Base-by-base conservation (phyloP, 2,329 filamentous ascomycete species). In the Nothophaeocryptopus gaeumannii region DNA sequence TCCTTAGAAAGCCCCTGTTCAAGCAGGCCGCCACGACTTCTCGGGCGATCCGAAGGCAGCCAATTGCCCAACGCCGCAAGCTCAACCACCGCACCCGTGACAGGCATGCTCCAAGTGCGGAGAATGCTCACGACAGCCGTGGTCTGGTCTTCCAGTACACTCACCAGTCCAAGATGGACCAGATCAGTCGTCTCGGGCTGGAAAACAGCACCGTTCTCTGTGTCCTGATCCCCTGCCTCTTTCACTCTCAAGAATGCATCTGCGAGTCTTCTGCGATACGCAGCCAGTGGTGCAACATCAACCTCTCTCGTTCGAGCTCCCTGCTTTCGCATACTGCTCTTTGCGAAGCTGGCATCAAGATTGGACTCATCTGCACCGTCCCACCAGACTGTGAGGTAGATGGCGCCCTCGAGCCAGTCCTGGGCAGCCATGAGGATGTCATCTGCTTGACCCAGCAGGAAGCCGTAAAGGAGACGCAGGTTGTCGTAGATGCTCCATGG, bases 401-500 rank as follows among this genome's bases (percentile, higher is more conserved):
- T 73, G 0, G 85, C 87, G 0, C 89, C 91, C 72, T 97, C 92
- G 44, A 92, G 83, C 92, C 92, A 97, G 69, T 96, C 91, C 63
- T 92, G 84, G 1, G 90, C 82, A 38, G 84, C 82, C 39, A 84
- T 80, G 53, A 95, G 74, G 45, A 96, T 88, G 14, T 89, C 84
- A 32, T 85, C 80, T 8, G 83, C 78, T 56, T 86, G 82, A 32
- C 92, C 91, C 4, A 93, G 78, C 1, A 95, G 73, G 53, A 95
- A 85, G 31, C 85, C 84, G 66, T 96, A 96, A 5, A 96, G 72
- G 10, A 83, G 83, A 58, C 86, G 82, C 45, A 97, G 74, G 59
- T 86, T 89, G 65, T 96, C 86, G 67, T 95, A 96, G 26, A 97
- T 83, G 16, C 87, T 83, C 88, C 88, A 96, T 0, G 91, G 92